These are phyloP conservation scores for Dillenia suffruticosa DNA, from an alignment of 164 flowering plant species.

Conservation along the genomic window DNA sequence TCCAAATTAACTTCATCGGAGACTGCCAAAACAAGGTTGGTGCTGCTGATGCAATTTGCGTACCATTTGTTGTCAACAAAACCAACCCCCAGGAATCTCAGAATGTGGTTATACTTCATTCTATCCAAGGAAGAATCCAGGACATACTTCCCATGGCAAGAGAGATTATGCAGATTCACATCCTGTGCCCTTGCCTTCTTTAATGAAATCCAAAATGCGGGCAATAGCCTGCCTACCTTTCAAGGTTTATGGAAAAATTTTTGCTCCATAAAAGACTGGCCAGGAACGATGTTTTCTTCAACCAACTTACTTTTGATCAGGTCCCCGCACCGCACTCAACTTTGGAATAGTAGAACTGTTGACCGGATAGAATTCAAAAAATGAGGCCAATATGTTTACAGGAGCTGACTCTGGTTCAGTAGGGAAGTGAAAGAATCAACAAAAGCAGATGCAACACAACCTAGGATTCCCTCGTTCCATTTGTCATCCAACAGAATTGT, in stretches of 20 bases:
- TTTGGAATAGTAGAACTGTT: conserved; percentile 23
- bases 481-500: conserved; percentile 37
- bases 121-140: conserved; percentile 37
- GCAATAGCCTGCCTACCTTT: conserved; percentile 42
- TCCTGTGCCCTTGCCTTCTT: conserved; percentile 36
- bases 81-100: conserved; percentile 36
- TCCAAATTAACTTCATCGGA: conserved; percentile 28
- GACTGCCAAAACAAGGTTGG: conserved; percentile 33
- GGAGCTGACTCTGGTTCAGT: conserved; percentile 41
- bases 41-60: conserved; percentile 43
- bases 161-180: conserved; percentile 31
- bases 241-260: conserved; percentile 43
- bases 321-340: conserved; percentile 37
- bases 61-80: conserved; percentile 50
- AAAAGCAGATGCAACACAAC: conserved; percentile 50
- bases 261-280: conserved; percentile 34
- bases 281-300: conserved; percentile 39
- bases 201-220: conserved; percentile 47
- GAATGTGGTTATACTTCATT: conserved; percentile 18
- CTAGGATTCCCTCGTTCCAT: conserved; percentile 63
- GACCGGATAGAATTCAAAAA: conserved; percentile 45
- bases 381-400: conserved; percentile 24
- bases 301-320: conserved; percentile 29
- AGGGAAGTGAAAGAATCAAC: conserved; percentile 39
- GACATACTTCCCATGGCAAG: conserved; percentile 40